Percentiles rank a stretch among this genome's conserved stretches.
These are phyloP conservation scores for Alternaria brassicicola DNA, from an alignment of 2,329 filamentous ascomycete species.

Conservation along the genomic window DNA sequence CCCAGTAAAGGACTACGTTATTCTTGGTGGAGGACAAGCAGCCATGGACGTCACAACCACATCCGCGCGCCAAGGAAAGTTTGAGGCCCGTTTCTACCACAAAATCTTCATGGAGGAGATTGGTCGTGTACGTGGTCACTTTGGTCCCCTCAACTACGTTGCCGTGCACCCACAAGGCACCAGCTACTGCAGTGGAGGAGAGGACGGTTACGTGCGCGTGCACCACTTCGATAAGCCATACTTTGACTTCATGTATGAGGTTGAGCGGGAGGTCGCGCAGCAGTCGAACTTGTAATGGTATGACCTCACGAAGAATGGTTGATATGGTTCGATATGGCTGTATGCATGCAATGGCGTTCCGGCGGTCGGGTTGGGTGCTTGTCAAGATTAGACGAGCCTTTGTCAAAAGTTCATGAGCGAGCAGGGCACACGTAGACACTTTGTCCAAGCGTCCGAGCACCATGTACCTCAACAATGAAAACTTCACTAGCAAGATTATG, in stretches of 20 bases:
- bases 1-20: constrained; percentile 95
- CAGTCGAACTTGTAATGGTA: constrained; percentile 49
- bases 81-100: constrained; percentile 99
- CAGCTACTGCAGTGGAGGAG: constrained; percentile 92
- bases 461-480: constrained; percentile 13
- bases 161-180: constrained; percentile 90
- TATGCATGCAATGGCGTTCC: constrained; percentile 49
- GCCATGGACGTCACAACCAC: constrained; percentile 99
- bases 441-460: constrained; percentile 5
- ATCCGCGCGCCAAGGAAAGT: constrained; percentile 92
- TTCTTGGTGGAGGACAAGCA: constrained; percentile 96
- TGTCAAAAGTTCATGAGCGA: constrained; percentile 22
- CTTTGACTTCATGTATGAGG: constrained; percentile 98
- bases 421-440: constrained; percentile 6
- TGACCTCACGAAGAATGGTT: constrained; percentile 26
- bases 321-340: constrained; percentile 24
- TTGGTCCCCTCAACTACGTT: constrained; percentile 95
- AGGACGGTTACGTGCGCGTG: constrained; percentile 97
- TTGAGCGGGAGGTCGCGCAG: constrained; percentile 74
- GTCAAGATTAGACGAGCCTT: constrained; percentile 14
- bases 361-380: constrained; percentile 29
- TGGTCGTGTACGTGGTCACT: constrained; percentile 94
- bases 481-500: not conserved
- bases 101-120: constrained; percentile 99
- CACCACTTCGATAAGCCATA: constrained; percentile 99